Evolutionary conservation across 148 eudicot species (phyloP).

Genomic region (Heliamphora exappendiculata): DNA sequence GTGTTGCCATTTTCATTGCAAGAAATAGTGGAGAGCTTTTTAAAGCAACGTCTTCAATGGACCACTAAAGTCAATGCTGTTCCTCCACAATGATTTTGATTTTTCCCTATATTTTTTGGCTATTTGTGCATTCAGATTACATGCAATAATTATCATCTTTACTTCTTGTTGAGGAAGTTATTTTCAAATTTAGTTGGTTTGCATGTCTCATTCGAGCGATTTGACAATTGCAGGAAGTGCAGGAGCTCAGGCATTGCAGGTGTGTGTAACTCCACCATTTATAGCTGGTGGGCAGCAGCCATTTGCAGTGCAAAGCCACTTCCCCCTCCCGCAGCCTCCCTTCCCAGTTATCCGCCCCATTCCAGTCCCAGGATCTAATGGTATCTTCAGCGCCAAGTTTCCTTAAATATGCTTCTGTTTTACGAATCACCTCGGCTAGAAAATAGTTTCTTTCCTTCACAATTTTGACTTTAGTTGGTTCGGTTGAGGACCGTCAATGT

Average conservation of each 20-base stretch:
- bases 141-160: background rate
- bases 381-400: slow-evolving; percentile 35
- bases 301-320: slow-evolving; percentile 38
- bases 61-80: background rate
- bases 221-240: slow-evolving; percentile 35
- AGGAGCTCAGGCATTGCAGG: slow-evolving; percentile 40
- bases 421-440: background rate
- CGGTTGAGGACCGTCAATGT: background rate
- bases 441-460: background rate
- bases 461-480: slow-evolving; percentile 14
- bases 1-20: background rate
- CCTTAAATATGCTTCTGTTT: slow-evolving; percentile 23
- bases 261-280: slow-evolving; percentile 36
- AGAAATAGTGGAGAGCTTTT: background rate
- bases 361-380: slow-evolving; percentile 34
- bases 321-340: slow-evolving; percentile 44
- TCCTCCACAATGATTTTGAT: background rate
- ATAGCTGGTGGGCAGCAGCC: slow-evolving; percentile 38
- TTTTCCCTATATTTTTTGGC: background rate
- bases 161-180: background rate
- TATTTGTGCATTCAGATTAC: no score
- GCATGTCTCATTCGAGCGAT: background rate
- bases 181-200: background rate
- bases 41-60: background rate
- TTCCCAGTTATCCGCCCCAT: slow-evolving; percentile 35